phyloP scores from a whole-genome alignment of 495 filamentous ascomycete genomes.

The Podospora didyma region DNA sequence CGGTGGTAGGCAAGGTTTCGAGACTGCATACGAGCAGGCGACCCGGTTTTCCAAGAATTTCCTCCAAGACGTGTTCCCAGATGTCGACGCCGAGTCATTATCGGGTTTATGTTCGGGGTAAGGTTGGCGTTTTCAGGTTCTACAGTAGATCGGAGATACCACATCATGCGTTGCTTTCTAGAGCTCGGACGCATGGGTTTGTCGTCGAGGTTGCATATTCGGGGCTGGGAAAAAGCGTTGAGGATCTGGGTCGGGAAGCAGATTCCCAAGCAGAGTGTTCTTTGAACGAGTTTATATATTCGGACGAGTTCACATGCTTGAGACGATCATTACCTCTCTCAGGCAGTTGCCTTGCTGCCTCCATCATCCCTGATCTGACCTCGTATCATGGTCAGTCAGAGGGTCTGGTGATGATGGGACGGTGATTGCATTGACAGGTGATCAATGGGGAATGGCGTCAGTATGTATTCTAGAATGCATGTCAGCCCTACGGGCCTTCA shows the following conservation, averaged over 20 bases:
- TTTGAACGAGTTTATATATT: neutral
- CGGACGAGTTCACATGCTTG: neutral
- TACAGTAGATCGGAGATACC: neutral
- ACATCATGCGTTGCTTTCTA: neutral
- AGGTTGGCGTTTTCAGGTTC: neutral
- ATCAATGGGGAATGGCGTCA: neutral
- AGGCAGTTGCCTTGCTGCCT: neutral
- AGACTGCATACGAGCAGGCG: constrained; percentile 80
- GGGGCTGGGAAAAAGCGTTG: no score
- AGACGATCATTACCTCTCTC: neutral
- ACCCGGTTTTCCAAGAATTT: constrained; percentile 76
- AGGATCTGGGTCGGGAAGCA: neutral
- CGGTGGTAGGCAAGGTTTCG: constrained; percentile 76
- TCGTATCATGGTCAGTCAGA: neutral
- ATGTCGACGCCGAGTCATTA: constrained; percentile 22
- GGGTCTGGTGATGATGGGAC: neutral
- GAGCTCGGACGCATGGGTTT: no score
- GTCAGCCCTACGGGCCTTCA: neutral
- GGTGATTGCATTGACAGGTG: neutral
- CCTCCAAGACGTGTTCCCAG: constrained; percentile 48
- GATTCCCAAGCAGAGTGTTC: neutral
- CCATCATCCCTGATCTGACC: neutral
- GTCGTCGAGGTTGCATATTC: no score
- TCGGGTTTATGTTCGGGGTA: neutral
- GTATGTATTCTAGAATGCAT: neutral